Percentiles rank a stretch among this genome's conserved stretches.
phyloP scores from a whole-genome alignment of 169 alveolate genomes.

The Plasmodium cynomolgi region DNA sequence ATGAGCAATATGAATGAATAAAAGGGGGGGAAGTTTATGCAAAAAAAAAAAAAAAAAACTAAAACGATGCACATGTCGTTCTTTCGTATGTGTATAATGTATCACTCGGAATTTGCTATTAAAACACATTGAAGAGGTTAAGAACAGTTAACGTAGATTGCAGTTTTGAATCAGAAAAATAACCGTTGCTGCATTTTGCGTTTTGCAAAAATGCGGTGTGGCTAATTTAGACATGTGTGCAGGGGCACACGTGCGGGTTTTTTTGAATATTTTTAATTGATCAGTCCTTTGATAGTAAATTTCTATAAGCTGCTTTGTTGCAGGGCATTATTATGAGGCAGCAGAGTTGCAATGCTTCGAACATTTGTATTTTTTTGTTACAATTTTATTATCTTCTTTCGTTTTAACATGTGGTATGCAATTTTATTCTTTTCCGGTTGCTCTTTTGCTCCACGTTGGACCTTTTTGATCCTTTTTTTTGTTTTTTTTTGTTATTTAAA shows the following conservation, averaged over 20 bases:
- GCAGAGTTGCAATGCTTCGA: neutral
- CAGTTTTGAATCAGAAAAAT: neutral
- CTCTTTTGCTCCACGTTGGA: neutral
- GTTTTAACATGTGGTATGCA: neutral
- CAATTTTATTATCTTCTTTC: neutral
- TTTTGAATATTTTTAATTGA: neutral
- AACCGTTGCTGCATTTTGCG: neutral
- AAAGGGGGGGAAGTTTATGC: neutral
- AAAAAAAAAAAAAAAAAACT: neutral
- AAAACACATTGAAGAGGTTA: neutral
- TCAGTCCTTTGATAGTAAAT: neutral
- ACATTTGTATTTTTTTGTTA: neutral
- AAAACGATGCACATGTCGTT: neutral
- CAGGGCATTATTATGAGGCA: neutral
- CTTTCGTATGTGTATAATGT: neutral
- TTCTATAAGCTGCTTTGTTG: neutral
- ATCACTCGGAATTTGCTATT: neutral
- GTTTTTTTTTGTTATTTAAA: neutral
- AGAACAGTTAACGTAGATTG: neutral
- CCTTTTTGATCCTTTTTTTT: neutral
- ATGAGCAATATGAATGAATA: neutral
- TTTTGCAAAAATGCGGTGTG: neutral
- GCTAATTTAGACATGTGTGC: neutral
- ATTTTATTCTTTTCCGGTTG: neutral
- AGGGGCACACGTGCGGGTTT: neutral